These are phyloP conservation scores for Chytriomyces hyalinus DNA, from an alignment of 192 early-diverging fungal genomes.

Conservation along the genomic window DNA sequence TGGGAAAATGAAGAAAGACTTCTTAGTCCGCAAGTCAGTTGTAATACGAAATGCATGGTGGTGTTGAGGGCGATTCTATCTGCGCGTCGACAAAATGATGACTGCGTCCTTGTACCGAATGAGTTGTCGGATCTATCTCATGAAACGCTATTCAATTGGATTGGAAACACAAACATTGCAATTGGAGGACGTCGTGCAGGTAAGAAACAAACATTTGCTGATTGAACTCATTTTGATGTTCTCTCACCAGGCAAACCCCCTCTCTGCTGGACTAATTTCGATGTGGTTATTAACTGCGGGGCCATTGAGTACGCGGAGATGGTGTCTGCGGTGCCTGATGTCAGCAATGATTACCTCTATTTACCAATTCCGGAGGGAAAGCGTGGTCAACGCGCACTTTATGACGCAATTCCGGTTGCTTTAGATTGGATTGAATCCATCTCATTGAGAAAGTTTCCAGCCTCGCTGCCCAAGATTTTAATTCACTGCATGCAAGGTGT, in stretches of 20 bases:
- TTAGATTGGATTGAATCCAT: slow-evolving; percentile 57
- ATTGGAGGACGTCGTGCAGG: slow-evolving; percentile 55
- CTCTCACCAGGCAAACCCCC: slow-evolving; percentile 54
- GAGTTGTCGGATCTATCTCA: neutral
- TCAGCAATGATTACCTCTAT: slow-evolving; percentile 60
- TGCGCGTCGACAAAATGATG: neutral
- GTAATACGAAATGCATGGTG: no score
- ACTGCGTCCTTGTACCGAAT: slow-evolving; percentile 49
- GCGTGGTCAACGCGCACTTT: slow-evolving; percentile 74
- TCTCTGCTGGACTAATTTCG: slow-evolving; percentile 70
- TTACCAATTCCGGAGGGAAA: slow-evolving; percentile 88
- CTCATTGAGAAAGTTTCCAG: slow-evolving; percentile 33
- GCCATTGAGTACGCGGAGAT: slow-evolving; percentile 54
- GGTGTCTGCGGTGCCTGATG: neutral
- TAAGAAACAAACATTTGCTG: neutral
- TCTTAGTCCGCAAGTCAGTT: slow-evolving; percentile 3
- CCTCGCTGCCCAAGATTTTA: slow-evolving; percentile 51
- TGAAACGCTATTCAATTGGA: slow-evolving; percentile 49
- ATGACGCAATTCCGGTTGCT: slow-evolving; percentile 60
- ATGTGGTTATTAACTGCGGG: slow-evolving; percentile 84
- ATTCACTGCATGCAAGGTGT: slow-evolving; percentile 80
- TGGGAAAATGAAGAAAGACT: slow-evolving; percentile 59
- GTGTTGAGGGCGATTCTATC: no score
- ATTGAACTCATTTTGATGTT: slow-evolving; percentile 5
- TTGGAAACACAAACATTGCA: slow-evolving; percentile 67